These are phyloP conservation scores for Naganishia sp. DNA, from an alignment of 1,284 basidiomycete species.

Conservation along the genomic window DNA sequence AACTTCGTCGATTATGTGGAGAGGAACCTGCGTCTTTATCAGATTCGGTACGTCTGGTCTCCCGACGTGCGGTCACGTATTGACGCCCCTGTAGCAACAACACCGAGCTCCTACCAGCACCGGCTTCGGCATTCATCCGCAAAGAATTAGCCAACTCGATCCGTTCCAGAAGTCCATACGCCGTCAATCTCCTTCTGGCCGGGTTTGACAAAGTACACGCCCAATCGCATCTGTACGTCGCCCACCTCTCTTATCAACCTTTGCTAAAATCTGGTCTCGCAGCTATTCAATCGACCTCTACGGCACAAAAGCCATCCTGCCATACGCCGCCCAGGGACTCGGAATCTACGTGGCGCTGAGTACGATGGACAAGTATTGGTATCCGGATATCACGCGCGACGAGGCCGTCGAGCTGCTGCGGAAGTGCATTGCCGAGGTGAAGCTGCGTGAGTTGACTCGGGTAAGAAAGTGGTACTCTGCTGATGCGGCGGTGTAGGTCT, in stretches of 20 bases:
- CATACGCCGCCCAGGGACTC: conserved; percentile 94
- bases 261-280: too few relatives aligned
- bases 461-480: background rate
- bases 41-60: conserved; percentile 70
- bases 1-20: conserved; percentile 97
- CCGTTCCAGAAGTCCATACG: conserved; percentile 82
- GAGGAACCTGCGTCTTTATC: conserved; percentile 91
- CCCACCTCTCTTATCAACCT: background rate
- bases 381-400: conserved; percentile 57
- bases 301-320: conserved; percentile 83
- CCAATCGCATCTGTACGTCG: conserved; percentile 57
- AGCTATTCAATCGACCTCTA: conserved; percentile 93
- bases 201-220: conserved; percentile 75
- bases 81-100: conserved; percentile 57
- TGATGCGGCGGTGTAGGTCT: conserved; percentile 54
- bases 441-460: conserved; percentile 63
- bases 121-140: conserved; percentile 93
- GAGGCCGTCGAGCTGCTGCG: conserved; percentile 81
- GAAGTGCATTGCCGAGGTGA: conserved; percentile 84
- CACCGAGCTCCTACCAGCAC: conserved; percentile 81
- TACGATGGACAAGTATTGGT: conserved; percentile 80
- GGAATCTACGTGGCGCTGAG: conserved; percentile 88
- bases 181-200: conserved; percentile 89
- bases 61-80: background rate
- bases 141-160: conserved; percentile 84